These are phyloP conservation scores for Phytophthora pseudosyringae DNA, from an alignment of 352 stramenopile genomes.

Conservation along the genomic window DNA sequence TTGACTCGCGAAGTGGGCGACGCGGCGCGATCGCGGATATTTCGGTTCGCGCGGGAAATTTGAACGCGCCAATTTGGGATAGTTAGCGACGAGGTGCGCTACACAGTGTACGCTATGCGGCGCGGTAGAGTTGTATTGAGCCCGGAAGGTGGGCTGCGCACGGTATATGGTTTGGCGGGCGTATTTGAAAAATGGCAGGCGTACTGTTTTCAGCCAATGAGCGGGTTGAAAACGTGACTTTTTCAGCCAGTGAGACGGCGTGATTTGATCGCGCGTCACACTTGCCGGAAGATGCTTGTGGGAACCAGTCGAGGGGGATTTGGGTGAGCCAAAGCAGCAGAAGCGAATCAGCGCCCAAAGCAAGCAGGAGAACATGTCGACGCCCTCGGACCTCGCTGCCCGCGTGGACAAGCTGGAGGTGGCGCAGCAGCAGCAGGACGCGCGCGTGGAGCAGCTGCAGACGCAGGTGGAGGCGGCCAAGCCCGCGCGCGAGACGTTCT, in stretches of 20 bases:
- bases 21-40: constrained; percentile 8
- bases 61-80: background rate
- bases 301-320: constrained; percentile 20
- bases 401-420: constrained; percentile 57
- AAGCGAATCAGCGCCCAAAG: constrained; percentile 24
- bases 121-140: background rate
- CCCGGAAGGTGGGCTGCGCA: background rate
- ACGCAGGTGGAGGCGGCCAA: constrained; percentile 46
- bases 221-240: accelerated
- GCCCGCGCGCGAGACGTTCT: constrained; percentile 85
- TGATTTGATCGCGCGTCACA: background rate
- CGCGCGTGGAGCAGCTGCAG: constrained; percentile 38
- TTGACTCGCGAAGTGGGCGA: constrained; percentile 27
- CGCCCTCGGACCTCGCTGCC: constrained; percentile 37
- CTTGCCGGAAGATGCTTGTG: constrained; percentile 27
- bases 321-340: constrained; percentile 17
- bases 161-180: constrained; percentile 10
- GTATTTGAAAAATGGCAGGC: constrained; percentile 20
- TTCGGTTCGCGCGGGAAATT: constrained; percentile 27
- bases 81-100: background rate
- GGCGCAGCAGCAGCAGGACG: constrained; percentile 50
- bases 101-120: constrained; percentile 7
- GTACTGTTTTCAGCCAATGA: constrained; percentile 10
- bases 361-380: constrained; percentile 33
- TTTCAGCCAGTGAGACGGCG: constrained; percentile 29